Evolutionary conservation across 257 asterid species (phyloP).

Genomic region (Solanum pinnatisectum): DNA sequence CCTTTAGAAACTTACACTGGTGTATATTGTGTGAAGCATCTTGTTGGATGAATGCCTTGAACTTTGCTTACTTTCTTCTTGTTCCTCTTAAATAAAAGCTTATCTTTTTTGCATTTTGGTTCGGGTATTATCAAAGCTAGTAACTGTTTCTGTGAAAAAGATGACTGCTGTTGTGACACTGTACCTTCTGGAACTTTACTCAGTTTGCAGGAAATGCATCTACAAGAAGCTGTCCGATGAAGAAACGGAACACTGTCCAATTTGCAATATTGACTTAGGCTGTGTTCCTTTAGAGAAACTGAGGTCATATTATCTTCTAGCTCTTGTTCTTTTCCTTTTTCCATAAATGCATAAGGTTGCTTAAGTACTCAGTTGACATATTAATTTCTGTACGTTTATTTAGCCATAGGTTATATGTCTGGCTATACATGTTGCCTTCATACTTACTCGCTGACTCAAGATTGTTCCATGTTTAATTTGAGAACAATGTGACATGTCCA

Average conservation of each 20-base stretch:
- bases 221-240: constrained; percentile 75
- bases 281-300: constrained; percentile 81
- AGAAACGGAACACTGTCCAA: constrained; percentile 82
- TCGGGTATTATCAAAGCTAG: neutral
- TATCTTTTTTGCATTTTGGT: neutral
- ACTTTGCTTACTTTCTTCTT: neutral
- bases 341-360: neutral
- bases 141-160: neutral
- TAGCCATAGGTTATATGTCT: neutral
- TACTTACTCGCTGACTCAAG: neutral
- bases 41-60: neutral
- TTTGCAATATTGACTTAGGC: constrained; percentile 82
- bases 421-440: neutral
- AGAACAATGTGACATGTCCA: neutral
- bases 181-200: constrained; percentile 8
- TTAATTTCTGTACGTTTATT: neutral
- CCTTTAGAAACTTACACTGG: neutral
- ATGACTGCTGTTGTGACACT: neutral
- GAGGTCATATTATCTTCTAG: constrained; percentile 46
- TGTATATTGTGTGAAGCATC: neutral
- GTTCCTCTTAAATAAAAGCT: neutral
- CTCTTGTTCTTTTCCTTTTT: neutral
- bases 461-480: neutral
- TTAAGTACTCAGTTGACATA: neutral
- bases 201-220: constrained; percentile 95